phyloP scores from a whole-genome alignment of 2,329 filamentous ascomycete species.

The Penicillium sp. region DNA sequence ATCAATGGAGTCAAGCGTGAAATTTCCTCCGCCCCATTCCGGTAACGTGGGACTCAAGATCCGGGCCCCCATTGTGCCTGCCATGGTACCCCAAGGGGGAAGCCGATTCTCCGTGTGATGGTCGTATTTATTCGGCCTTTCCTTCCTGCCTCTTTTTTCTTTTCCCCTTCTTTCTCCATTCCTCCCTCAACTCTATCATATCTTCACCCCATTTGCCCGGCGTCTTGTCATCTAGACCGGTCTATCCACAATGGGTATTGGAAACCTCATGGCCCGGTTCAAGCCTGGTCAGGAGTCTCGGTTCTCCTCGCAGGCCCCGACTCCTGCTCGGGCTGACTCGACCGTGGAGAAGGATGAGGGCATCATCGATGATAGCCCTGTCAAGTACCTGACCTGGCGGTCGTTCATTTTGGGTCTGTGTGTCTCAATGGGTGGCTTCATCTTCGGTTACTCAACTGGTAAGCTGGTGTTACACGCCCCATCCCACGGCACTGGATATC shows the following conservation, averaged over 20 bases:
- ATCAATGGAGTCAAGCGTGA: slow-evolving; percentile 21
- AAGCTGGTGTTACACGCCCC: slow-evolving; percentile 18
- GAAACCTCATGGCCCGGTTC: slow-evolving; percentile 31
- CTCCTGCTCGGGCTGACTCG: slow-evolving; percentile 36
- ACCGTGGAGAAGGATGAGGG: slow-evolving; percentile 36
- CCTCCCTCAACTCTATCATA: background rate
- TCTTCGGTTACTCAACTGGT: slow-evolving; percentile 51
- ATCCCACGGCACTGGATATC: background rate
- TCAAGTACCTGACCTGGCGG: slow-evolving; percentile 47
- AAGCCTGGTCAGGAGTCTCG: slow-evolving; percentile 32
- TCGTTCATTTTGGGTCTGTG: slow-evolving; percentile 48
- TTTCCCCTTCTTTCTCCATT: slow-evolving; percentile 9
- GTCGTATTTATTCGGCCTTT: slow-evolving; percentile 27
- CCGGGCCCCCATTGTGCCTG: slow-evolving; percentile 34
- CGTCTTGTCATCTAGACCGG: slow-evolving; percentile 4
- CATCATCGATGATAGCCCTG: slow-evolving; percentile 44
- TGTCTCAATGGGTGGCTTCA: slow-evolving; percentile 52
- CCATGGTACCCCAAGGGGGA: slow-evolving; percentile 30
- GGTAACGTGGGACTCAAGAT: slow-evolving; percentile 31
- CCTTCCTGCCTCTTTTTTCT: slow-evolving; percentile 10
- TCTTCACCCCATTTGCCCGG: slow-evolving; percentile 1
- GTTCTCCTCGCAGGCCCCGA: slow-evolving; percentile 38
- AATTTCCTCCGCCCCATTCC: slow-evolving; percentile 28
- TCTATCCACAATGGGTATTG: slow-evolving; percentile 33
- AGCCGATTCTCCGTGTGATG: slow-evolving; percentile 14